Percentiles rank a stretch among this genome's conserved stretches.
These are phyloP conservation scores for Gossypium stocksii DNA, from an alignment of 345 rosid species.

Conservation along the genomic window DNA sequence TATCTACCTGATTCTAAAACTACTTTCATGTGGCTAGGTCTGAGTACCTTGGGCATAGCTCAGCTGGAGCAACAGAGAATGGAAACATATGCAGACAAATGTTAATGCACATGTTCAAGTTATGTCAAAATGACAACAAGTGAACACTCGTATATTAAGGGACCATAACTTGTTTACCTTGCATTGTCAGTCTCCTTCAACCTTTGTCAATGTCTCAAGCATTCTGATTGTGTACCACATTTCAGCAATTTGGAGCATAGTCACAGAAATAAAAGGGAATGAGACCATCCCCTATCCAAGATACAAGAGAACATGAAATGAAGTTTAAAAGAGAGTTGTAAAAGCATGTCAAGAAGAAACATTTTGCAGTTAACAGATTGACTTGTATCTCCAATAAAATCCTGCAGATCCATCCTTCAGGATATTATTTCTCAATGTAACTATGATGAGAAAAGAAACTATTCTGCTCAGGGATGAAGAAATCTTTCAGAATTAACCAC, in stretches of 20 bases:
- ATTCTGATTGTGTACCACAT: not conserved
- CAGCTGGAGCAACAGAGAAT: not conserved
- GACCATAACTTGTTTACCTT: not conserved
- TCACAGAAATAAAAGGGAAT: not conserved
- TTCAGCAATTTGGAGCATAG: not conserved
- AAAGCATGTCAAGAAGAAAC: not conserved
- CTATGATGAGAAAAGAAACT: not conserved
- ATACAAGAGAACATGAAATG: not conserved
- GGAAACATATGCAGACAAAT: not conserved
- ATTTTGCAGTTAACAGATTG: not conserved
- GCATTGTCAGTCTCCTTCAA: constrained; percentile 9
- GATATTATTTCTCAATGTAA: not conserved
- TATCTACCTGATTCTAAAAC: constrained; percentile 1
- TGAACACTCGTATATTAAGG: not conserved
- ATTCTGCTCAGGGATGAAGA: not conserved
- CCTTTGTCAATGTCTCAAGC: not conserved
- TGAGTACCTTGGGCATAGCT: not conserved
- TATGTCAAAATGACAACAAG: constrained; percentile 8
- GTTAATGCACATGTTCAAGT: not conserved
- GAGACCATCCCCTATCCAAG: not conserved
- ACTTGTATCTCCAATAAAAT: not conserved
- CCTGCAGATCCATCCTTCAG: constrained; percentile 5
- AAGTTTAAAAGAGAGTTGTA: not conserved
- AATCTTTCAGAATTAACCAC: not conserved
- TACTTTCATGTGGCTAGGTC: not conserved